These are phyloP conservation scores for Geranium rotundifolium DNA, from an alignment of 345 rosid genomes.

Conservation along the genomic window DNA sequence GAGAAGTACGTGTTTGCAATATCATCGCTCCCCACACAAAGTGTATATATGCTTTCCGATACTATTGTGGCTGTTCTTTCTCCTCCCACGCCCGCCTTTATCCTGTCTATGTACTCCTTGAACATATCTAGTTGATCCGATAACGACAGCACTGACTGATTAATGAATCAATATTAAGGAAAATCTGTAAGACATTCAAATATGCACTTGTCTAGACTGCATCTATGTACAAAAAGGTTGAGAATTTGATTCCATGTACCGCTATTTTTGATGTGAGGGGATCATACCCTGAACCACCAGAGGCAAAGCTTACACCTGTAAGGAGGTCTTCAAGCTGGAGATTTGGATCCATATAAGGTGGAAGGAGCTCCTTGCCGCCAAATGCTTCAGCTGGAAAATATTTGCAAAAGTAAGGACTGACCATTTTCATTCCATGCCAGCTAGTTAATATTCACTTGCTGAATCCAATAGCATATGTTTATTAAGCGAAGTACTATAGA, in stretches of 20 bases:
- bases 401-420: background rate
- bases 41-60: constrained; percentile 10
- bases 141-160: constrained; percentile 36
- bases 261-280: constrained; percentile 31
- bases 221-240: background rate
- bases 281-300: constrained; percentile 48
- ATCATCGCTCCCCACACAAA: constrained; percentile 24
- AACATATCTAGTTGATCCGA: constrained; percentile 33
- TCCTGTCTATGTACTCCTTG: constrained; percentile 18
- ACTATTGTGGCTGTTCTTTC: constrained; percentile 10
- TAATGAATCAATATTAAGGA: background rate
- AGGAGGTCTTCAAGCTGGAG: constrained; percentile 38
- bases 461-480: too few species aligned
- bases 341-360: constrained; percentile 47
- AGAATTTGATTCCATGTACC: constrained; percentile 12
- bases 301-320: constrained; percentile 57
- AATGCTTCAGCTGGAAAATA: constrained; percentile 29
- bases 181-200: background rate
- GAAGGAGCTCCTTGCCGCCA: constrained; percentile 38
- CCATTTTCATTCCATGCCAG: background rate
- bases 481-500: too few species aligned
- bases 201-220: background rate
- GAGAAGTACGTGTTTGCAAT: constrained; percentile 25
- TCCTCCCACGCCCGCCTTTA: constrained; percentile 20
- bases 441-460: too few species aligned